These are phyloP conservation scores for Chloris gayana DNA, from an alignment of 176 grass and related monocot species.

Conservation along the genomic window DNA sequence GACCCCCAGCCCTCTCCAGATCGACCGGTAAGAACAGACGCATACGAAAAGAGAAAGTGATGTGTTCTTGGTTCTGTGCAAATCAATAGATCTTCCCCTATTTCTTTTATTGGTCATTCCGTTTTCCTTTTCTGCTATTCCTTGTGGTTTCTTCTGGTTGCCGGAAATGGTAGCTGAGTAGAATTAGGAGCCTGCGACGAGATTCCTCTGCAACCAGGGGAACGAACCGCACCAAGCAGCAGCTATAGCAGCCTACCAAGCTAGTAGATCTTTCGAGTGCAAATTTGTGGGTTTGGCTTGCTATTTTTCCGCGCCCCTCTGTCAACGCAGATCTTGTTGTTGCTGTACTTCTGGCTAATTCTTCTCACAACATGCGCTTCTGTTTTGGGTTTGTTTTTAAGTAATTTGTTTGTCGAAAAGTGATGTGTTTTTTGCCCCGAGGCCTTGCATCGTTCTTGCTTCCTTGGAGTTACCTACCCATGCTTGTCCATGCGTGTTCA, in stretches of 20 bases:
- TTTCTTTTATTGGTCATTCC: conserved; percentile 30
- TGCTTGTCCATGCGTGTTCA: not conserved
- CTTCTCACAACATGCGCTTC: not conserved
- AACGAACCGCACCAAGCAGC: not conserved
- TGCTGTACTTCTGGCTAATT: conserved; percentile 1
- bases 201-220: not conserved
- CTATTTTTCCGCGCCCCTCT: conserved; percentile 29
- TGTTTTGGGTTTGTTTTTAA: not conserved
- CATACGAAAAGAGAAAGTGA: not conserved
- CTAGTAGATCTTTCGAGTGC: conserved; percentile 26
- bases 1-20: not conserved
- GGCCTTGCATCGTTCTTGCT: not conserved
- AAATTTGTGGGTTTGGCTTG: conserved; percentile 25
- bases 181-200: conserved; percentile 12
- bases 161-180: conserved; percentile 27
- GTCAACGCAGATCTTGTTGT: not conserved
- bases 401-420: not conserved
- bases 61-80: conserved; percentile 6
- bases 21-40: conserved; percentile 36
- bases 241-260: not conserved
- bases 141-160: not conserved
- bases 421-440: not conserved
- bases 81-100: conserved; percentile 19
- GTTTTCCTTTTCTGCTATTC: not conserved
- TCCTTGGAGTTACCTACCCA: not conserved